Conservation (phyloP, 495 filamentous ascomycete genomes). For the Cryomyces minteri region DNA sequence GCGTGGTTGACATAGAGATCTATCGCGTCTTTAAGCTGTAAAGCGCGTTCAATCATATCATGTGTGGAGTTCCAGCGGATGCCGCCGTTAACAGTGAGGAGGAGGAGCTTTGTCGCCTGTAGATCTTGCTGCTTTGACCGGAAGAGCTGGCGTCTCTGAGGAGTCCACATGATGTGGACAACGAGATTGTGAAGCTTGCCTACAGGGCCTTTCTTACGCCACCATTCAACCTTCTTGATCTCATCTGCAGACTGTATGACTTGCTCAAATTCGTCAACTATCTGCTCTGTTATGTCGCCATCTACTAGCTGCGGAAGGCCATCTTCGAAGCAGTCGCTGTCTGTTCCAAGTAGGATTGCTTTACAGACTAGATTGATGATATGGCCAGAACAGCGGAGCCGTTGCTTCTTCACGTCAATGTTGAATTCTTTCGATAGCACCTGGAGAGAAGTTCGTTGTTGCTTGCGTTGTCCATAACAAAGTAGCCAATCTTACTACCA, state of each 20-base stretch:
- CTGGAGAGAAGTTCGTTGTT: conserved; percentile 1
- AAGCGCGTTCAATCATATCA: conserved; percentile 1
- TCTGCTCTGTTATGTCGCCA: too few species aligned
- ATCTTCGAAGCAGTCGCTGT: neutral
- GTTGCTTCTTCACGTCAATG: neutral
- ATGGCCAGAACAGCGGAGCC: conserved; percentile 3
- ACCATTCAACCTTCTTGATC: neutral
- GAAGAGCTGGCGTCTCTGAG: neutral
- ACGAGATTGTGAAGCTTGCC: conserved; percentile 4
- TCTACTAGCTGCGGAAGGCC: neutral
- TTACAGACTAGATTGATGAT: conserved; percentile 4
- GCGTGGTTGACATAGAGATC: neutral
- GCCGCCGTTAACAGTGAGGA: neutral
- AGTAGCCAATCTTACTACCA: conserved; percentile 1
- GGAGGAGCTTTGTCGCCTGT: neutral
- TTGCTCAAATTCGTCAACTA: too few species aligned
- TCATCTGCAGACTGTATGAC: too few species aligned
- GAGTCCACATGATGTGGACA: conserved; percentile 2
- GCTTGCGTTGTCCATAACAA: too few species aligned
- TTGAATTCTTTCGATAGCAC: neutral
- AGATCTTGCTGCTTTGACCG: neutral
- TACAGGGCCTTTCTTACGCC: conserved; percentile 3
- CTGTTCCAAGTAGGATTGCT: neutral
- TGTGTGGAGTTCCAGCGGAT: conserved; percentile 2
- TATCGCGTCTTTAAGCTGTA: neutral